Conservation (phyloP, 2,329 filamentous ascomycete species). For the Sporothrix phasma region DNA sequence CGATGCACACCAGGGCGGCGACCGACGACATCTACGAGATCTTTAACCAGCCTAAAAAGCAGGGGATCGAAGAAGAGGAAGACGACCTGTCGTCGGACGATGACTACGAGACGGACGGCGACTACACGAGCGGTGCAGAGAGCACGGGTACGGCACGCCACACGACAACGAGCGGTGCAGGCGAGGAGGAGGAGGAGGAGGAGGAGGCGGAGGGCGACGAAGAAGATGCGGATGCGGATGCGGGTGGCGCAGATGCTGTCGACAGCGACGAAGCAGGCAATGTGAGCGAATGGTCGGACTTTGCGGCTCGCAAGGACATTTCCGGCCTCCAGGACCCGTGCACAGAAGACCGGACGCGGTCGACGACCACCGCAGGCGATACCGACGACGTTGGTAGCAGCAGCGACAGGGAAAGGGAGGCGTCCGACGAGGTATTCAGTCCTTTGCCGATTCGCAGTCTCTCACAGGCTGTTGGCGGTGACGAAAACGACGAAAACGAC, state of each 20-base stretch:
- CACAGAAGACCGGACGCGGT: constrained; percentile 19
- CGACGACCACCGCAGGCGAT: neutral
- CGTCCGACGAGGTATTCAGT: constrained; percentile 23
- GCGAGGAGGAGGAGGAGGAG: constrained; percentile 38
- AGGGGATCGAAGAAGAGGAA: constrained; percentile 32
- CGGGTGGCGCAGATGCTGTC: constrained; percentile 29
- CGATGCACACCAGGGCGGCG: constrained; percentile 85
- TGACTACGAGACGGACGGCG: constrained; percentile 60
- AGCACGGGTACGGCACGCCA: constrained; percentile 63
- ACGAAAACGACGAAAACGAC: neutral
- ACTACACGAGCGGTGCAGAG: constrained; percentile 78
- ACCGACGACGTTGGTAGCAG: neutral
- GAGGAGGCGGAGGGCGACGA: constrained; percentile 35
- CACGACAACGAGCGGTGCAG: constrained; percentile 39
- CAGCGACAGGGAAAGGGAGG: constrained; percentile 18
- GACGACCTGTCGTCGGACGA: constrained; percentile 38
- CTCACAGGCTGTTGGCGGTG: neutral
- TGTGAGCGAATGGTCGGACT: constrained; percentile 81
- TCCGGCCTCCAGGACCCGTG: constrained; percentile 34
- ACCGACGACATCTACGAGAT: constrained; percentile 97
- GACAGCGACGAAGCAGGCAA: constrained; percentile 52
- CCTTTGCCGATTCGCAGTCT: constrained; percentile 11
- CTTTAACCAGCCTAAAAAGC: constrained; percentile 72
- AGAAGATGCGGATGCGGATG: constrained; percentile 39
- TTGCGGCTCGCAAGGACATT: constrained; percentile 63